A percentile compares a stretch with the other conserved stretches of the same genome.
phyloP scores from a whole-genome alignment of 73 alveolate species.

The Stentor roeselii region DNA sequence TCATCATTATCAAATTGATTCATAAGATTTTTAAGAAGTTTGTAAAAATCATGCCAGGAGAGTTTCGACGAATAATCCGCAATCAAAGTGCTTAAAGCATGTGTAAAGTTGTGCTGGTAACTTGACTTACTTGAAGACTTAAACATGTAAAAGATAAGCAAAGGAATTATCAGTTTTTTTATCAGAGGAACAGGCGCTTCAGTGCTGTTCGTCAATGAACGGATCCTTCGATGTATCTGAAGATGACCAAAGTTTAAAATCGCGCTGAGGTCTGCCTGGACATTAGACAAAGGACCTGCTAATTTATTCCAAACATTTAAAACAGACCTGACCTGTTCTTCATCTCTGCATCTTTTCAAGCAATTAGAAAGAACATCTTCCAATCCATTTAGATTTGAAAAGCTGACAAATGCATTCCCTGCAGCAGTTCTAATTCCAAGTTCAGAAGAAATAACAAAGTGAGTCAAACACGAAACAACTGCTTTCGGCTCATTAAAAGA shows the following conservation, averaged over 20 bases:
- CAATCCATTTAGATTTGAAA: not conserved
- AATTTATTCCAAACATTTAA: conserved; percentile 10
- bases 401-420: not conserved
- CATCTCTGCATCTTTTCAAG: conserved; percentile 9
- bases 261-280: not conserved
- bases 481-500: not conserved
- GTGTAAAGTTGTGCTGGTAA: not conserved
- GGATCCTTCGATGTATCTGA: conserved; percentile 19
- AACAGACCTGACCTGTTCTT: not conserved
- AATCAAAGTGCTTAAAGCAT: not conserved
- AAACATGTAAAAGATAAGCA: not conserved
- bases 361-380: not conserved
- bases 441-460: not conserved
- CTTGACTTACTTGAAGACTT: not conserved
- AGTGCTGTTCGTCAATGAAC: not conserved
- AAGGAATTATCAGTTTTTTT: conserved; percentile 4
- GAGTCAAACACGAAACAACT: not conserved
- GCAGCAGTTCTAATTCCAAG: conserved; percentile 15
- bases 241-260: not conserved
- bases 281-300: not conserved
- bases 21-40: not conserved
- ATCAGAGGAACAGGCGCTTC: not conserved
- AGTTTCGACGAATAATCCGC: not conserved
- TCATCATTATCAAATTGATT: not conserved
- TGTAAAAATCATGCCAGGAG: not conserved